Evolutionary conservation across 768 basidiomycete species (phyloP).

Genomic region (Pleurotus djamor): DNA sequence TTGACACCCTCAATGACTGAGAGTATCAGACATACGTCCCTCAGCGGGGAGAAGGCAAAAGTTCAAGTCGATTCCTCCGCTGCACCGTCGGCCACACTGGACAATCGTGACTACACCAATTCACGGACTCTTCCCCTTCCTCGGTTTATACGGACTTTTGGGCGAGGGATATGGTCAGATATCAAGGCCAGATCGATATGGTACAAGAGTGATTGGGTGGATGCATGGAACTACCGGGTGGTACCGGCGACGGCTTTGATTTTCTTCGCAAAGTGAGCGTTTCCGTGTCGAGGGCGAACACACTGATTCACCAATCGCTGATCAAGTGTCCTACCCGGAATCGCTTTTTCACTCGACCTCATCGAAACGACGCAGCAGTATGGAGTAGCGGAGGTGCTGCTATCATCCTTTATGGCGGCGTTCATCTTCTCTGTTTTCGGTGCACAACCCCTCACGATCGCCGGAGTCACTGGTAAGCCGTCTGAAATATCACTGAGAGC

Average conservation of each 20-base stretch:
- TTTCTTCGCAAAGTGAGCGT: conserved; percentile 77
- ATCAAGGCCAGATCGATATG: conserved; percentile 70
- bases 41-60: no score
- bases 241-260: conserved; percentile 84
- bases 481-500: not conserved
- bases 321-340: conserved; percentile 77
- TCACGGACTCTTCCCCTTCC: not conserved
- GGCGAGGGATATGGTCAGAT: conserved; percentile 69
- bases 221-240: conserved; percentile 91
- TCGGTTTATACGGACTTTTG: conserved; percentile 27
- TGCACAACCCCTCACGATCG: conserved; percentile 89
- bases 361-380: conserved; percentile 91
- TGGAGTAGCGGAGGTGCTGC: conserved; percentile 83
- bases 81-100: no score
- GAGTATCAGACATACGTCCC: no score
- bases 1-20: no score
- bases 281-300: not conserved
- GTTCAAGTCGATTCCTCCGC: no score
- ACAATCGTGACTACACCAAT: no score
- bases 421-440: conserved; percentile 86
- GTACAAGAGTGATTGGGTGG: conserved; percentile 86
- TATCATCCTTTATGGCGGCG: conserved; percentile 86
- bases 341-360: conserved; percentile 89
- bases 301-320: not conserved
- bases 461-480: conserved; percentile 77